These are phyloP conservation scores for Serendipita sp. DNA, from an alignment of 768 basidiomycete genomes.

Conservation along the genomic window DNA sequence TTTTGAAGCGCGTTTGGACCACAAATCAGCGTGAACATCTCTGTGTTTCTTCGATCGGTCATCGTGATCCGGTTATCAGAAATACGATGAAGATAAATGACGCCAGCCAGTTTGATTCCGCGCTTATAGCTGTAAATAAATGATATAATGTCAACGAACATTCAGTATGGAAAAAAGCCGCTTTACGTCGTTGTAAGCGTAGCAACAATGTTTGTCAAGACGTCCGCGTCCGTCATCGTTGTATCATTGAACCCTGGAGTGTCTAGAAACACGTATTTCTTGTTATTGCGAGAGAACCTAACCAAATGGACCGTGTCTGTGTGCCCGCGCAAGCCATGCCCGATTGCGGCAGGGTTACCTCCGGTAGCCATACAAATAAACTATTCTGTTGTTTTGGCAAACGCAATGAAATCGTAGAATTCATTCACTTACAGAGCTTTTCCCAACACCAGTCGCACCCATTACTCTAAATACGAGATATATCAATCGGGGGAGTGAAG, in stretches of 20 bases:
- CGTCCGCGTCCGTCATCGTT: constrained; percentile 13
- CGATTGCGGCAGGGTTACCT: constrained; percentile 15
- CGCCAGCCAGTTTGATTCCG: constrained; percentile 18
- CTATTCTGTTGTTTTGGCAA: background rate
- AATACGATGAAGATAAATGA: constrained; percentile 27
- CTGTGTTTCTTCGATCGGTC: constrained; percentile 26
- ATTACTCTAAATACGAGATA: constrained; percentile 14
- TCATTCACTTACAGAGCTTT: constrained; percentile 16
- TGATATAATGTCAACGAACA: background rate
- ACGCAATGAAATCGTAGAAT: background rate
- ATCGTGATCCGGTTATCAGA: constrained; percentile 24
- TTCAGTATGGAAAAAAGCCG: background rate
- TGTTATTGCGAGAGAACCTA: background rate
- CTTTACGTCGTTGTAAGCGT: background rate
- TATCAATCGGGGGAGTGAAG: background rate
- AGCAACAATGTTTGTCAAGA: constrained; percentile 15
- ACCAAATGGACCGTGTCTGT: constrained; percentile 10
- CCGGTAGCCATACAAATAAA: constrained; percentile 9
- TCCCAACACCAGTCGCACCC: constrained; percentile 19
- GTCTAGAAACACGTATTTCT: constrained; percentile 5
- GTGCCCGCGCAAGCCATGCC: constrained; percentile 9
- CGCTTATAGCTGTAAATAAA: constrained; percentile 16
- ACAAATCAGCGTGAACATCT: constrained; percentile 36
- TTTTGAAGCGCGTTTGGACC: constrained; percentile 32
- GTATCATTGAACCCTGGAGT: constrained; percentile 15